Percentiles rank a stretch among this genome's conserved stretches.
Conservation (phyloP, 2,329 filamentous ascomycete species). For the Aureobasidium musti region DNA sequence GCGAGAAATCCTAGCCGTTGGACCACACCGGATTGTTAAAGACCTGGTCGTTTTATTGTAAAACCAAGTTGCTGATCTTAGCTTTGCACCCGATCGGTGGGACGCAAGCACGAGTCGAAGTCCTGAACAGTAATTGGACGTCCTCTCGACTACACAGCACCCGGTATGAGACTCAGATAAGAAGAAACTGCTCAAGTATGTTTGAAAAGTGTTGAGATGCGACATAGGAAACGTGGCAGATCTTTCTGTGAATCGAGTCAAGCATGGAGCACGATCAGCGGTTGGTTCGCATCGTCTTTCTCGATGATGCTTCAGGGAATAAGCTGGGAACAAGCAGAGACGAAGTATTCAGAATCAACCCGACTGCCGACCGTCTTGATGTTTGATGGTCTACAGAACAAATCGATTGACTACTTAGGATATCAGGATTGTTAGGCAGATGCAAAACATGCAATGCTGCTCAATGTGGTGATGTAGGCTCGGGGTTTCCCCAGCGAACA, state of each 20-base stretch:
- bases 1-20: constrained; percentile 5
- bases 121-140: neutral
- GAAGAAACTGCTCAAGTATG: too few relatives aligned
- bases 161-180: neutral
- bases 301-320: neutral
- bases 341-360: neutral
- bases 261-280: neutral
- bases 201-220: neutral
- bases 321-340: neutral
- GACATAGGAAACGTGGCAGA: neutral
- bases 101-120: neutral
- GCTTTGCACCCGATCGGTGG: too few relatives aligned
- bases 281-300: neutral
- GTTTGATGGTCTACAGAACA: neutral
- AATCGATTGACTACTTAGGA: too few relatives aligned
- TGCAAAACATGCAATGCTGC: too few relatives aligned
- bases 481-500: neutral
- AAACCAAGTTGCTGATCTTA: too few relatives aligned
- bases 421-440: neutral
- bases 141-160: too few relatives aligned
- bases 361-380: neutral
- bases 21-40: constrained; percentile 1
- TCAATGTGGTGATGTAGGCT: too few relatives aligned
- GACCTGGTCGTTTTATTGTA: too few relatives aligned
- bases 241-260: neutral